A percentile compares a stretch with the other conserved stretches of the same genome.
Conservation (phyloP, 73 alveolate genomes). For the Blepharisma japonicum region DNA sequence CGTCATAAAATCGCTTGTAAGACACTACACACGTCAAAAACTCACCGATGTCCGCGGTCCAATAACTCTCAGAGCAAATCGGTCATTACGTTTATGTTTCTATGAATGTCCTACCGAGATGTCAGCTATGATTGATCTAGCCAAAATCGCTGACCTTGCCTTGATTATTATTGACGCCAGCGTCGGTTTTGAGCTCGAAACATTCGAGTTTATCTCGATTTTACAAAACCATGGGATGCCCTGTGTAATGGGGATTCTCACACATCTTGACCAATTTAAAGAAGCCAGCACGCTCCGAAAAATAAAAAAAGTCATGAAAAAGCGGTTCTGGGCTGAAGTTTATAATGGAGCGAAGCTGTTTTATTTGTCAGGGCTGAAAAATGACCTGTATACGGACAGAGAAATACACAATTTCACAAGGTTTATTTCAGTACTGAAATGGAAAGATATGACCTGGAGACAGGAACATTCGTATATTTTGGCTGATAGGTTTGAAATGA, state of each 20-base stretch:
- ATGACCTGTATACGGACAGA: conserved; percentile 80
- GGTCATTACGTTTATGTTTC: conserved; percentile 83
- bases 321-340: conserved; percentile 97
- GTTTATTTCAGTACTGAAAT: conserved; percentile 71
- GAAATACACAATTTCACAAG: conserved; percentile 90
- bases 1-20: conserved; percentile 94
- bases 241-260: conserved; percentile 96
- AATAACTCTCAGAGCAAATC: conserved; percentile 82
- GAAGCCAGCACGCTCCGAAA: conserved; percentile 97
- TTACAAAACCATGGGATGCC: conserved; percentile 96
- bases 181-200: conserved; percentile 99
- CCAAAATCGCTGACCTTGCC: conserved; percentile 97
- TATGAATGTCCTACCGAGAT: conserved; percentile 99
- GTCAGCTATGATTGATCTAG: conserved; percentile 96
- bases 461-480: conserved; percentile 74
- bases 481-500: conserved; percentile 76
- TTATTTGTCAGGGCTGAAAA: conserved; percentile 92
- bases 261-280: conserved; percentile 98
- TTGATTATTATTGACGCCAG: conserved; percentile 96
- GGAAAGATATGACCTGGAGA: conserved; percentile 56
- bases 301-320: conserved; percentile 94
- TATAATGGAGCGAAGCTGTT: conserved; percentile 98
- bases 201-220: conserved; percentile 94
- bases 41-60: conserved; percentile 85
- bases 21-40: conserved; percentile 90